Base-by-base conservation (phyloP, 257 asterid species). In the Apocynum venetum region DNA sequence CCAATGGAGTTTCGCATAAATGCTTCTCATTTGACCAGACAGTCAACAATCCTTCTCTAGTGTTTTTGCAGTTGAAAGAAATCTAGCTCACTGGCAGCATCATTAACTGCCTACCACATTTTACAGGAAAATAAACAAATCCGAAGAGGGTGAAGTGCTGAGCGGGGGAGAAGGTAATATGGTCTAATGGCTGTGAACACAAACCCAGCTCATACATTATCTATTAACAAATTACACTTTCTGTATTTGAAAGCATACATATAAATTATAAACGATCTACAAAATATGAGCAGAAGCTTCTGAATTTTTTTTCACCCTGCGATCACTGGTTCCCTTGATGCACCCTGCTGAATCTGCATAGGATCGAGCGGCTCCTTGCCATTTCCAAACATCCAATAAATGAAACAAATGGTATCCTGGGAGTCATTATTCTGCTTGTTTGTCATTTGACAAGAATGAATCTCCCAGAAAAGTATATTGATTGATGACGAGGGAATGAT, bases 341-440 rank as follows among this genome's bases (percentile, higher is more conserved):
- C 31, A 20, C 25, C 66, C 52, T 47, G 47, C 64, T 19, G 53
- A 67, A 44, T 72, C 66, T 53, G 67, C 60, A 64, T 4, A 8
- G 57, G 36, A 57, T 55, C 74, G 7, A 65, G 52, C 36, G 19
- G 35, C 73, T 68, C 73, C 19, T 43, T 68, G 7, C 73, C 17
- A 68, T 68, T 43, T 31, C 15, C 35, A 69, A 41, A 20, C 31
- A 19, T 66, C 74, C 69, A n/a, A 47, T 36, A 48, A 75, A 75
- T 75, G 73, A 80, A 80, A 80, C 48, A 69, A 69, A 68, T 46
- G 59, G 11, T 40, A 46, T 20, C 53, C 69, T 10, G 46, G 46
- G 40, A 40, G 40, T 67, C 77, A 73, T 71, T 76, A 74, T 82
- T 78, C 71, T 75, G 76, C 82, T 79, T 80, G 69, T 84, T 77